Conservation (phyloP, 257 asterid species). For the Ilex asprella region DNA sequence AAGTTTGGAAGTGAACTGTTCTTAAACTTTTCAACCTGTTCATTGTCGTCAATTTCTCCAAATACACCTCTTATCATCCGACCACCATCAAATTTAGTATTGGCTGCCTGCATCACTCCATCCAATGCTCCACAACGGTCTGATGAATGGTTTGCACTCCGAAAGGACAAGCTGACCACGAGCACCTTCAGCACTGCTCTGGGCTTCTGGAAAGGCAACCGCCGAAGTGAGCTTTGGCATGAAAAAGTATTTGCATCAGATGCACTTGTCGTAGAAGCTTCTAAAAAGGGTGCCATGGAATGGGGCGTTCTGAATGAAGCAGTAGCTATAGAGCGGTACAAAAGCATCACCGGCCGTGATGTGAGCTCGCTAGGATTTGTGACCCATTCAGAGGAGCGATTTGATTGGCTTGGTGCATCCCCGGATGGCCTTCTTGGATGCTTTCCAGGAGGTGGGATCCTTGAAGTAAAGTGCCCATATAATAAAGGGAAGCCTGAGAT, state of each 20-base stretch:
- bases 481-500: conserved; percentile 86
- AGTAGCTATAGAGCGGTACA: conserved; percentile 74
- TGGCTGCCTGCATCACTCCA: conserved; percentile 41
- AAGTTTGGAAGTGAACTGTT: conserved; percentile 30
- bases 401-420: conserved; percentile 89
- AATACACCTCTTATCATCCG: conserved; percentile 20
- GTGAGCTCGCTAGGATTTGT: conserved; percentile 80
- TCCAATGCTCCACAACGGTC: conserved; percentile 81
- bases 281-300: conserved; percentile 64
- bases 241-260: conserved; percentile 63
- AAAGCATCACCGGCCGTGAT: conserved; percentile 73
- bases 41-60: conserved; percentile 35
- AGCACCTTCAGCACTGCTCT: conserved; percentile 92
- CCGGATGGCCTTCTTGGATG: conserved; percentile 82
- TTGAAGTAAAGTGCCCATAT: conserved; percentile 92
- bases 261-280: conserved; percentile 18
- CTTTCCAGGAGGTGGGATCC: conserved; percentile 65
- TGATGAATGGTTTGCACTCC: conserved; percentile 94
- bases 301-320: conserved; percentile 92
- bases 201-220: conserved; percentile 90
- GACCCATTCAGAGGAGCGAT: conserved; percentile 52
- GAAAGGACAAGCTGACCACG: conserved; percentile 84
- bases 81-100: conserved; percentile 29
- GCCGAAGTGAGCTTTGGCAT: conserved; percentile 76
- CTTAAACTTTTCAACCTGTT: conserved; percentile 47